A percentile compares a stretch with the other conserved stretches of the same genome.
phyloP scores from a whole-genome alignment of 2,329 filamentous ascomycete species.

The Talaromyces funiculosus region DNA sequence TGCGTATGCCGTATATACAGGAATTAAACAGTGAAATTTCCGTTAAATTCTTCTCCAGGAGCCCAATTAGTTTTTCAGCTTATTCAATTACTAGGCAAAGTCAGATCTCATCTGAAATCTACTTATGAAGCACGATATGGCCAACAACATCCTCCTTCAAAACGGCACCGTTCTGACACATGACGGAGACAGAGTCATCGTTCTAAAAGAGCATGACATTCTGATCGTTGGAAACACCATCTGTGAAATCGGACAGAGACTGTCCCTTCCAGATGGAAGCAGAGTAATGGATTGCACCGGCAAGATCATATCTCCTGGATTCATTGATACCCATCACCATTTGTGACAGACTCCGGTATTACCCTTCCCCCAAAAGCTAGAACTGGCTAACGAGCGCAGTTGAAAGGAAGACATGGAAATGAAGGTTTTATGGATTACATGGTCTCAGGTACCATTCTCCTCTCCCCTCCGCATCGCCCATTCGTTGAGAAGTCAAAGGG shows the following conservation, averaged over 20 bases:
- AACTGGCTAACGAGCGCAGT: not conserved
- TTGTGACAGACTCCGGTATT: constrained; percentile 11
- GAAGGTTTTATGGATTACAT: constrained; percentile 7
- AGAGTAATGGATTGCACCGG: constrained; percentile 3
- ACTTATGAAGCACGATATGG: not conserved
- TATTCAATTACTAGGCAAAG: not conserved
- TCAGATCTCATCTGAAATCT: not conserved
- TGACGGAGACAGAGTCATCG: not conserved
- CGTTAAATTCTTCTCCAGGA: too few species aligned
- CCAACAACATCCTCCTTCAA: not conserved
- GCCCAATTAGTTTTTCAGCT: too few species aligned
- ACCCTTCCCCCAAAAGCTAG: too few species aligned
- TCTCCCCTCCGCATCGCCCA: too few species aligned
- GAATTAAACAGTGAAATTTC: not conserved
- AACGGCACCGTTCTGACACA: constrained; percentile 3
- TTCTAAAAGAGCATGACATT: not conserved
- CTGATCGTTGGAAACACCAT: constrained; percentile 1
- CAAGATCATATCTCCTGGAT: constrained; percentile 8
- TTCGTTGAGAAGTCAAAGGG: not conserved
- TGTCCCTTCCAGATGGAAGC: not conserved
- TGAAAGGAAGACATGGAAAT: constrained; percentile 4
- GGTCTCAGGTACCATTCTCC: not conserved
- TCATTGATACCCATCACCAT: constrained; percentile 11
- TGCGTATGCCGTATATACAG: not conserved
- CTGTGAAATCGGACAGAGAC: not conserved